Evolutionary conservation across 2,329 filamentous ascomycete species (phyloP).

Genomic region (Aureobasidium sp.): DNA sequence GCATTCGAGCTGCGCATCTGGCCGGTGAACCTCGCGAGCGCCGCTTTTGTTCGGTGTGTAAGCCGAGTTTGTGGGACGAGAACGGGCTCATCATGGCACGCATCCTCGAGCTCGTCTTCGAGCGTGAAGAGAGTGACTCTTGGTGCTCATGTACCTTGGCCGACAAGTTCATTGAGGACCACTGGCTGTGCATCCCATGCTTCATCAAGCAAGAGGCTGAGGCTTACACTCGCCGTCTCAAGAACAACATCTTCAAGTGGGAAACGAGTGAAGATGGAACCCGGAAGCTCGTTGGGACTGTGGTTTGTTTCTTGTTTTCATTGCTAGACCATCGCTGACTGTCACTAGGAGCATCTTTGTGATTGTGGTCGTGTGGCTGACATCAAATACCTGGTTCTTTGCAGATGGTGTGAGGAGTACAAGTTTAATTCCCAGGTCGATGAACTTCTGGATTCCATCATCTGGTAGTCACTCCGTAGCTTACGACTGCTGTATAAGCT

Average conservation of each 20-base stretch:
- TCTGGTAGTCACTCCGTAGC: no score
- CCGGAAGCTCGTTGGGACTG: neutral
- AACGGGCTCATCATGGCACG: no score
- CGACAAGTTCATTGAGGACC: neutral
- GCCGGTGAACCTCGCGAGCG: neutral
- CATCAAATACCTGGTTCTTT: neutral
- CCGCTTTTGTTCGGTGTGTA: neutral
- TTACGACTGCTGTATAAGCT: no score
- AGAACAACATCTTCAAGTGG: neutral
- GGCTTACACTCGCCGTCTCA: slow-evolving; percentile 27
- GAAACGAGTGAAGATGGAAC: neutral
- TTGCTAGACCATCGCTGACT: neutral
- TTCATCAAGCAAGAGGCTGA: neutral
- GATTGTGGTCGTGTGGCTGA: slow-evolving; percentile 2
- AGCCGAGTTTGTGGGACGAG: neutral
- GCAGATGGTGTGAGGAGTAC: neutral
- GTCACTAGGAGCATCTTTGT: neutral
- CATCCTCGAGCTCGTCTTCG: no score
- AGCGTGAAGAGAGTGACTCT: no score
- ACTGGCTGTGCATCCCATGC: slow-evolving; percentile 9
- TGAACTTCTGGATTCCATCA: no score
- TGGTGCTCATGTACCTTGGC: no score
- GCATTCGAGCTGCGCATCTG: neutral
- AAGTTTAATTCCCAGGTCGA: no score
- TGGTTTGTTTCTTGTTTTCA: neutral